These are phyloP conservation scores for Medicago lupulina DNA, from an alignment of 306 rosid species.

Conservation along the genomic window DNA sequence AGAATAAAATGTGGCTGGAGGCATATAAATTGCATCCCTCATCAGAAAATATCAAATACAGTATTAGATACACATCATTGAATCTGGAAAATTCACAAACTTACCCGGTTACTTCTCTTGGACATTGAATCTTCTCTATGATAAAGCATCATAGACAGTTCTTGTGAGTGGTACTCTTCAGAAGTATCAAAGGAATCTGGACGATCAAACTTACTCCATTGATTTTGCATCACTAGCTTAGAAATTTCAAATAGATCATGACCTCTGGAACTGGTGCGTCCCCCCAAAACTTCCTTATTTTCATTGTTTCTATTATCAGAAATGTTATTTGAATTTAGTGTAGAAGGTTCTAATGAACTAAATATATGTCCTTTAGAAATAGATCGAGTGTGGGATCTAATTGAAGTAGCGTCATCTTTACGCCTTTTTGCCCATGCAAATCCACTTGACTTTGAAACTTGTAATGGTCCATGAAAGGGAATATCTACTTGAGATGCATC, in stretches of 20 bases:
- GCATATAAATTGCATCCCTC: neutral
- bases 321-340: conserved; percentile 57
- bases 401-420: conserved; percentile 62
- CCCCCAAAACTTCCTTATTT: conserved; percentile 58
- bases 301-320: conserved; percentile 61
- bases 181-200: conserved; percentile 95
- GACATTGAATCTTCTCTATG: conserved; percentile 71
- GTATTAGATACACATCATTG: conserved; percentile 8
- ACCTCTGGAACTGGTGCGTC: conserved; percentile 60
- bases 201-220: conserved; percentile 89
- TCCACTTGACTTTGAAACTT: conserved; percentile 95
- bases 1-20: neutral
- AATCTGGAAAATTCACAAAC: conserved; percentile 43
- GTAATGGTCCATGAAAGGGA: conserved; percentile 85
- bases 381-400: conserved; percentile 74
- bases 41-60: neutral
- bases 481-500: conserved; percentile 88
- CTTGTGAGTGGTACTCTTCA: conserved; percentile 93
- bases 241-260: conserved; percentile 67
- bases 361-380: conserved; percentile 79
- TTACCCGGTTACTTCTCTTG: conserved; percentile 79
- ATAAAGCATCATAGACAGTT: conserved; percentile 72
- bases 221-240: conserved; percentile 75
- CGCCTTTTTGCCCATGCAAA: conserved; percentile 98
- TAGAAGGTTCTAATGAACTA: conserved; percentile 61